These are phyloP conservation scores for Monilinia fructicola DNA, from an alignment of 2,329 filamentous ascomycete species.

Conservation along the genomic window DNA sequence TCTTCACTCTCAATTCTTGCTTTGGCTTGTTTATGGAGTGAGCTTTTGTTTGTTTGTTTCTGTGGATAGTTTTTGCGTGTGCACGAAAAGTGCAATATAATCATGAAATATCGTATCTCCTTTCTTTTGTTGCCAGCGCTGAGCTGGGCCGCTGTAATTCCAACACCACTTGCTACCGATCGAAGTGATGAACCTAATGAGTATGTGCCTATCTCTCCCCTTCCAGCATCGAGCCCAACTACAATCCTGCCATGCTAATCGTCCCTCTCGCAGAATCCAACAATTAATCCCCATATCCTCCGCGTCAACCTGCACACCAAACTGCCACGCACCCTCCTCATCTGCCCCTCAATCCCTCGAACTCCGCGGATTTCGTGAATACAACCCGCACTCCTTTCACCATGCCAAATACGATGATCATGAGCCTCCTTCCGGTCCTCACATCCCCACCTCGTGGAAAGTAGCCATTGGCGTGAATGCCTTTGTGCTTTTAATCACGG, in stretches of 20 bases:
- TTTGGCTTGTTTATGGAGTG: background rate
- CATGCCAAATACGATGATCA: conserved; percentile 9
- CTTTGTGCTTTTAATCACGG: conserved; percentile 22
- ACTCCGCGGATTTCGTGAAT: conserved; percentile 4
- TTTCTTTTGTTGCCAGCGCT: conserved; percentile 19
- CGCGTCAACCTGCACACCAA: background rate
- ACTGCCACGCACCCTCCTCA: background rate
- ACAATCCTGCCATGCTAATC: background rate
- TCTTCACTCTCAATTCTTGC: background rate
- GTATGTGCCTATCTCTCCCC: conserved; percentile 1
- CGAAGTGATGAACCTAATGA: background rate
- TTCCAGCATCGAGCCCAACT: background rate
- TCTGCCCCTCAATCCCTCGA: background rate
- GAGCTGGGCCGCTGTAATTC: conserved; percentile 15
- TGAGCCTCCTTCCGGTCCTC: background rate
- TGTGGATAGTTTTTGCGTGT: background rate
- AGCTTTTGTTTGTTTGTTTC: background rate
- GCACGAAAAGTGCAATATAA: conserved; percentile 19
- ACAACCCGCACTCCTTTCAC: conserved; percentile 11
- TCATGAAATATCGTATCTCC: conserved; percentile 17
- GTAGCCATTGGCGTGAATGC: conserved; percentile 22
- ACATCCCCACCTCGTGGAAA: conserved; percentile 23
- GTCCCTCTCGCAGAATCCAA: background rate
- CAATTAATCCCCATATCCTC: background rate
- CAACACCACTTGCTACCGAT: background rate